Evolutionary conservation across 2,329 filamentous ascomycete species (phyloP).

Genomic region (Eutypella sp.): DNA sequence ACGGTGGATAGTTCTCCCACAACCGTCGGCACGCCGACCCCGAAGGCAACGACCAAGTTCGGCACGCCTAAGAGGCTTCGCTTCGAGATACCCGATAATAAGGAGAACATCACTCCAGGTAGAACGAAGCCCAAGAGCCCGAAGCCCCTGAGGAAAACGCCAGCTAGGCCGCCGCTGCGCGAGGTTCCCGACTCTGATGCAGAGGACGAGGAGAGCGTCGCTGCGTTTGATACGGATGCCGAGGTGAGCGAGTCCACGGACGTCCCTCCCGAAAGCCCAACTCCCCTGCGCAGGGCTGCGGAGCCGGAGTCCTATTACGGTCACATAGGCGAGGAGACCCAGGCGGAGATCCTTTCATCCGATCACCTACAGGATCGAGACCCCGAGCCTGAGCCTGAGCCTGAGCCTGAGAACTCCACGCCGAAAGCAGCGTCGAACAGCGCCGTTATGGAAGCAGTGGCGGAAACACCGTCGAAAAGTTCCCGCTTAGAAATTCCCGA

Average conservation of each 20-base stretch:
- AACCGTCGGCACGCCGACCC: constrained; percentile 10
- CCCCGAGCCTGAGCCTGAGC: constrained; percentile 4
- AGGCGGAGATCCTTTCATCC: constrained; percentile 16
- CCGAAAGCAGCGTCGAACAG: constrained; percentile 4
- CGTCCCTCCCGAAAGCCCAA: neutral
- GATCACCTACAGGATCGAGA: constrained; percentile 8
- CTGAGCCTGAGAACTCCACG: constrained; percentile 3
- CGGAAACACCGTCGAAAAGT: neutral
- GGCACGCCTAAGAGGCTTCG: constrained; percentile 21
- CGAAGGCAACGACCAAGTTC: constrained; percentile 14
- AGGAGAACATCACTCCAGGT: constrained; percentile 29
- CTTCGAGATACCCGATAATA: constrained; percentile 26
- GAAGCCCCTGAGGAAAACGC: constrained; percentile 16
- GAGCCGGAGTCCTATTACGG: constrained; percentile 11
- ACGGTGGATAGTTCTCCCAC: constrained; percentile 22
- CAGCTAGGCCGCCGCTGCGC: constrained; percentile 18
- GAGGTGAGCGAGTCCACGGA: constrained; percentile 1
- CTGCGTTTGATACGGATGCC: constrained; percentile 4
- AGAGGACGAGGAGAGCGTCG: constrained; percentile 8
- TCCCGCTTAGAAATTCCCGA: neutral
- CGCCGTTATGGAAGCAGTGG: constrained; percentile 6
- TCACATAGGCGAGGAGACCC: constrained; percentile 16
- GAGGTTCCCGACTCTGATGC: constrained; percentile 26
- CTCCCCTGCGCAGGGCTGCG: constrained; percentile 7
- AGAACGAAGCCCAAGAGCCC: constrained; percentile 26